Evolutionary conservation across 768 basidiomycete genomes (phyloP), one percentile per base, ranked within the genome.

Genomic region (Polyporus arcularius): DNA sequence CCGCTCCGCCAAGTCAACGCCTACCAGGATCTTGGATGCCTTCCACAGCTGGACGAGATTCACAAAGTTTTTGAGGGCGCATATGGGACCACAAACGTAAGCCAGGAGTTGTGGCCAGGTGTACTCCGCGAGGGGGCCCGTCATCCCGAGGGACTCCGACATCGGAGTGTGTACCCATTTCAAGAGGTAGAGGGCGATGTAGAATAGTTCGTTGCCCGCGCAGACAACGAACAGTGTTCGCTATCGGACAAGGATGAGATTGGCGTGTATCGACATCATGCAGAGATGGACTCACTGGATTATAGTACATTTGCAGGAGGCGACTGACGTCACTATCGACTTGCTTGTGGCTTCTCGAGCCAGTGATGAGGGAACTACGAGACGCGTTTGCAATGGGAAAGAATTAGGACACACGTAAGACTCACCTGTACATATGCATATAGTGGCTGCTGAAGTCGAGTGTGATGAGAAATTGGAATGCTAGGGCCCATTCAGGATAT

Each of bases 351-450:
- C 92, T 96, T 55, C 84, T 81, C 7, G 94, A 92, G 28, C 97
- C 97, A 21, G 96, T 97, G 18, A 91, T 84, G n/a, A 99, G 84
- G 35, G 96, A 96, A 70, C 96, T 99, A 59, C 16, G 18, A 28
- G 21, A 16, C 47, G n/a, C 31, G 50, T 51, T 68, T 60, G 48
- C 57, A 59, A 64, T 42, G 15, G 18, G 39, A 12, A 30, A 40
- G 11, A 45, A 14, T 48, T 30, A 54, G 15, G 8, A 43, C 6
- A 55, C 43, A 51, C 56, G 14, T 21, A 11, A 11, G 30, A 40
- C 82, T 54, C 68, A 96, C 96, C 96, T 97, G 75, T 98, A 97
- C 97, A 98, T 99, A 74, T 98, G 97, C 86, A 98, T 98, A 76
- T 98, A 98, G 75, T 98, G 97, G 67, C 94, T 96, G 68, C 91